Evolutionary conservation across 129 eudicot genomes (phyloP).

Genomic region (Glebionis coronaria): DNA sequence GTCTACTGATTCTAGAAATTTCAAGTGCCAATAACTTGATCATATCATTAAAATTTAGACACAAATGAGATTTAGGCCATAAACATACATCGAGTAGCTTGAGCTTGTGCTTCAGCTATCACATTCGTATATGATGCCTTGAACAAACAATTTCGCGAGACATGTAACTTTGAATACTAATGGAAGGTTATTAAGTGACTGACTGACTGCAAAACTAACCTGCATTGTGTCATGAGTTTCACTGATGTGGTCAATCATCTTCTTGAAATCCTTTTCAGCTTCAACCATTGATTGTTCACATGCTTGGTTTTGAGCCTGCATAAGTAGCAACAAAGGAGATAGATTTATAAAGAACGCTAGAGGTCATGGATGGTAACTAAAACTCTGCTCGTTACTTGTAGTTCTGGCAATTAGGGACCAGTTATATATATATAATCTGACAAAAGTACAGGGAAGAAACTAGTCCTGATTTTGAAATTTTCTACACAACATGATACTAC

Average conservation of each 20-base stretch:
- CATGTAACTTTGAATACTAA: not conserved
- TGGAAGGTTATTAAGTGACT: not conserved
- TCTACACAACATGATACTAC: not conserved
- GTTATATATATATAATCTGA: too few species aligned
- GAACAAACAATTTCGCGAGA: constrained; percentile 13
- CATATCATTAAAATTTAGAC: not conserved
- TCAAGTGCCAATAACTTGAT: too few species aligned
- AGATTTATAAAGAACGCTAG: not conserved
- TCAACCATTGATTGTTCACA: constrained; percentile 66
- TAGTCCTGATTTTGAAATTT: not conserved
- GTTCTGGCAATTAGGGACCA: not conserved
- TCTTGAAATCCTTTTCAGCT: constrained; percentile 67
- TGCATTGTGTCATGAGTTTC: constrained; percentile 72
- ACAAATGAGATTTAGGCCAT: constrained; percentile 1
- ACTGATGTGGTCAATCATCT: constrained; percentile 50
- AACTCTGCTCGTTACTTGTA: not conserved
- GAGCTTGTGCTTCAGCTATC: constrained; percentile 60
- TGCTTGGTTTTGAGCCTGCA: constrained; percentile 58
- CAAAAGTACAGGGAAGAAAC: too few species aligned
- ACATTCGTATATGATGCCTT: constrained; percentile 74
- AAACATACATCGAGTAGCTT: constrained; percentile 66
- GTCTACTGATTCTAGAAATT: too few species aligned
- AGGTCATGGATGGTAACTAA: not conserved
- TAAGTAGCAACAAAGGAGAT: constrained; percentile 17
- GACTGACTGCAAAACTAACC: constrained; percentile 25